Base-by-base conservation (phyloP, 2,329 filamentous ascomycete genomes). In the Elsinoe batatas region DNA sequence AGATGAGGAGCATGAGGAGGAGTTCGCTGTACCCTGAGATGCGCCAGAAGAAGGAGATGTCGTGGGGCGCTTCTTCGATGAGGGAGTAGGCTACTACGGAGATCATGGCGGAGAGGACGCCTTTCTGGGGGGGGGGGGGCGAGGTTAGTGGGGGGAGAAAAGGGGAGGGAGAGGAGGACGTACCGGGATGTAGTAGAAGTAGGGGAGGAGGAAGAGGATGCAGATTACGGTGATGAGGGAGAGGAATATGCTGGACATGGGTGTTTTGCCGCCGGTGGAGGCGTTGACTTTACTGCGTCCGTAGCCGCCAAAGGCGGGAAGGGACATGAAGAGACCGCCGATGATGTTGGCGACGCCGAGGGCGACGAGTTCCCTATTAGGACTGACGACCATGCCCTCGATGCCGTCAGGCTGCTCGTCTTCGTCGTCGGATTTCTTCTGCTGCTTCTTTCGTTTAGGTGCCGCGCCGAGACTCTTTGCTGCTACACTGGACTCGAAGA, bases 401-500 rank as follows among this genome's bases (percentile, higher is more conserved):
- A 96, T 84, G 8, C 81, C 81, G 33, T 69, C 67, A 5, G 61
- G 59, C 56, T 68, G 64, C 44, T 68, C 65, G 7, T 63, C 64
- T 46, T 66, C 63, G 33, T 64, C 61, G 13, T 64, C 62, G 13
- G 64, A 61, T 12, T 62, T 64, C 40, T 81, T 73, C 10, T 67
- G 69, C 60, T 85, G 81, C 47, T 74, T 76, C 36, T 80, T 72
- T 11, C 67, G 67, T 10, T 64, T 62, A 56, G 74, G 80, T 5
- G 75, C 76, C 47, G 74, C 75, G 12, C 86, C 87, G 2, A 98
- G 74, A 59, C 88, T 91, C 72, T 97, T 97, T 35, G 93, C 93
- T 1, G 93, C 93, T 11, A 98, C 90, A 0, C 90, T 95, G 2
- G 89, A 95, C 70, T 98, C 93, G 64, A 98, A 98, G 71, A 98